These are phyloP conservation scores for Plantago rigida DNA, from an alignment of 305 asterid species.

Conservation along the genomic window DNA sequence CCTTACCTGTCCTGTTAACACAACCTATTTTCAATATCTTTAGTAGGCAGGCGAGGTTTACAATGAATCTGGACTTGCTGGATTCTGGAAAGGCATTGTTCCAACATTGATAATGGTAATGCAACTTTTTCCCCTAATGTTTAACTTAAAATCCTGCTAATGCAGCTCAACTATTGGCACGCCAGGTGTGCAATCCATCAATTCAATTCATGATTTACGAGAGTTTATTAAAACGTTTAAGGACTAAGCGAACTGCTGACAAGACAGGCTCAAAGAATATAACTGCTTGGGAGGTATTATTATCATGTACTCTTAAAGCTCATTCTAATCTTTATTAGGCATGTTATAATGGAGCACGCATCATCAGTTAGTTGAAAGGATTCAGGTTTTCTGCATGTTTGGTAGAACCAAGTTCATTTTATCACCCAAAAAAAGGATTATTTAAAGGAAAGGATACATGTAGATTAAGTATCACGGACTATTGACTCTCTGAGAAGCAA, in stretches of 20 bases:
- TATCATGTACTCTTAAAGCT: slow-evolving; percentile 14
- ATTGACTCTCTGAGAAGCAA: no score
- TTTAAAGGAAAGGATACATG: no score
- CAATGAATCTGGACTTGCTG: slow-evolving; percentile 70
- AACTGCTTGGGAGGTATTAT: slow-evolving; percentile 62
- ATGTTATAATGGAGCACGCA: slow-evolving; percentile 4
- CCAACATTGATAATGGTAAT: slow-evolving; percentile 81
- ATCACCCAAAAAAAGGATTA: no score
- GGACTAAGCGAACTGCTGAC: slow-evolving; percentile 48
- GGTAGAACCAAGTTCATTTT: neutral
- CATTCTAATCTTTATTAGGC: slow-evolving; percentile 17
- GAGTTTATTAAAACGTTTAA: slow-evolving; percentile 60
- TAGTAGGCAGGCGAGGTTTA: slow-evolving; percentile 77
- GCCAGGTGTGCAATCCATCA: slow-evolving; percentile 85
- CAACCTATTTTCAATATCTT: slow-evolving; percentile 33
- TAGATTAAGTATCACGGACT: no score
- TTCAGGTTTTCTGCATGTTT: slow-evolving; percentile 12
- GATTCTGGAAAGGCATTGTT: slow-evolving; percentile 85
- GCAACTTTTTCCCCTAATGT: slow-evolving; percentile 22
- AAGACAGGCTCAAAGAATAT: slow-evolving; percentile 37
- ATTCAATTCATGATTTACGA: slow-evolving; percentile 94
- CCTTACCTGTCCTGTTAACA: slow-evolving; percentile 22
- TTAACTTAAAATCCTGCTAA: slow-evolving; percentile 22
- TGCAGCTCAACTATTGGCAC: slow-evolving; percentile 23
- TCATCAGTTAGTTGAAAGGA: slow-evolving; percentile 9